Evolutionary conservation across 1,284 basidiomycete species (phyloP).

Genomic region (Dichomitus squalens): DNA sequence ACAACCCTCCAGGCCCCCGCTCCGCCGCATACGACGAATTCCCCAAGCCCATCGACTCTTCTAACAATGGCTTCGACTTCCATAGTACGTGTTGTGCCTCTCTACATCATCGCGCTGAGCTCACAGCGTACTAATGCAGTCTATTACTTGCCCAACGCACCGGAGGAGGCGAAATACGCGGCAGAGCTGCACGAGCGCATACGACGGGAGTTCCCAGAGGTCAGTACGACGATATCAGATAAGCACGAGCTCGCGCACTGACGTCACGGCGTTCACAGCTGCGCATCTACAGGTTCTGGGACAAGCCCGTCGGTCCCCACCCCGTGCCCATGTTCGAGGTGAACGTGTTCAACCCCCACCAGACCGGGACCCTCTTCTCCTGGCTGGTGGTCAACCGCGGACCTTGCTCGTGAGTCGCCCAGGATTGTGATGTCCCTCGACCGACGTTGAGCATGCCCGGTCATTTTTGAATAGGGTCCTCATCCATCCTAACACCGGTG

Average conservation of each 20-base stretch:
- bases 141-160: slow-evolving; percentile 60
- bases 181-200: slow-evolving; percentile 66
- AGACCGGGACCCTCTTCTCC: slow-evolving; percentile 66
- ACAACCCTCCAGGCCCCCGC: slow-evolving; percentile 46
- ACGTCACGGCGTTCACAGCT: slow-evolving; percentile 41
- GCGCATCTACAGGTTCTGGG: slow-evolving; percentile 66
- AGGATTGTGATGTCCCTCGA: too few relatives aligned
- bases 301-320: slow-evolving; percentile 65
- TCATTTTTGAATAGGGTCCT: slow-evolving; percentile 51
- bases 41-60: slow-evolving; percentile 51
- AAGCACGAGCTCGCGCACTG: not conserved
- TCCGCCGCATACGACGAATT: slow-evolving; percentile 57
- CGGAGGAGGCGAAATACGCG: slow-evolving; percentile 51
- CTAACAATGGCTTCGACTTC: slow-evolving; percentile 68
- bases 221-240: slow-evolving; percentile 20
- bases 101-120: too few relatives aligned
- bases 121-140: slow-evolving; percentile 41
- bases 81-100: slow-evolving; percentile 48
- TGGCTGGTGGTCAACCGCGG: slow-evolving; percentile 68
- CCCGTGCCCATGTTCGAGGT: slow-evolving; percentile 73
- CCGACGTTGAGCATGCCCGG: too few relatives aligned
- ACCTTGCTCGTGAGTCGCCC: slow-evolving; percentile 60
- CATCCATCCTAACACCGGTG: slow-evolving; percentile 73
- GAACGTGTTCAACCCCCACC: slow-evolving; percentile 65
- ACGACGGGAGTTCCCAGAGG: slow-evolving; percentile 72